Conservation (phyloP, 2,329 filamentous ascomycete species). For the Onygenales sp. region DNA sequence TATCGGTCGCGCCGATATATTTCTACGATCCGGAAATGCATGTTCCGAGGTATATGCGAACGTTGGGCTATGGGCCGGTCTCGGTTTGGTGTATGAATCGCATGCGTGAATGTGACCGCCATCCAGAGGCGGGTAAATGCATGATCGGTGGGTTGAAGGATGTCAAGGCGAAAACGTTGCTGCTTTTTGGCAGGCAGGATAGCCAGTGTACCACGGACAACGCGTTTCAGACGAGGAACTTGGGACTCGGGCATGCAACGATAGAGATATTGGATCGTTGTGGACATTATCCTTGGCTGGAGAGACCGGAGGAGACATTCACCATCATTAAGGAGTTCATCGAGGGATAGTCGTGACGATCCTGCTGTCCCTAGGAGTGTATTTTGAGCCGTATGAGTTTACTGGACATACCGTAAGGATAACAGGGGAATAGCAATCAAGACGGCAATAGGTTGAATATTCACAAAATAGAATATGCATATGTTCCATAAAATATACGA, state of each 20-base stretch:
- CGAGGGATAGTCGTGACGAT: constrained; percentile 1
- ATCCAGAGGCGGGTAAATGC: constrained; percentile 7
- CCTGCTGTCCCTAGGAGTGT: too few species aligned
- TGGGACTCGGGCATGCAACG: constrained; percentile 9
- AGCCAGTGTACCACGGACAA: constrained; percentile 14
- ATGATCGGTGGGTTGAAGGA: constrained; percentile 13
- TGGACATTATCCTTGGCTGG: constrained; percentile 22
- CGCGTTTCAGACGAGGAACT: constrained; percentile 10
- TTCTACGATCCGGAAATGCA: constrained; percentile 15
- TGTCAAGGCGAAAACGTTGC: constrained; percentile 18
- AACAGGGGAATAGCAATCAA: too few species aligned
- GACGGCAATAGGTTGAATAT: too few species aligned
- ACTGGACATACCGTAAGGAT: too few species aligned
- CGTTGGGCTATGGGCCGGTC: constrained; percentile 9
- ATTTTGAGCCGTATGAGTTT: too few species aligned
- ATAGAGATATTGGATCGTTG: constrained; percentile 13
- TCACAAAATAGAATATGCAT: neutral
- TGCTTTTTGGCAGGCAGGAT: constrained; percentile 19
- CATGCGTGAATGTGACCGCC: constrained; percentile 9
- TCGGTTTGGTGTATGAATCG: constrained; percentile 10
- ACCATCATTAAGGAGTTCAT: constrained; percentile 7
- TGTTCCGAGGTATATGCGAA: constrained; percentile 8
- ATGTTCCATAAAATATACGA: constrained; percentile 8
- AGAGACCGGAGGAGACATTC: constrained; percentile 12
- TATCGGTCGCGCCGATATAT: constrained; percentile 15